Conservation (phyloP, 306 rosid genomes). For the Heteromeles arbutifolia region DNA sequence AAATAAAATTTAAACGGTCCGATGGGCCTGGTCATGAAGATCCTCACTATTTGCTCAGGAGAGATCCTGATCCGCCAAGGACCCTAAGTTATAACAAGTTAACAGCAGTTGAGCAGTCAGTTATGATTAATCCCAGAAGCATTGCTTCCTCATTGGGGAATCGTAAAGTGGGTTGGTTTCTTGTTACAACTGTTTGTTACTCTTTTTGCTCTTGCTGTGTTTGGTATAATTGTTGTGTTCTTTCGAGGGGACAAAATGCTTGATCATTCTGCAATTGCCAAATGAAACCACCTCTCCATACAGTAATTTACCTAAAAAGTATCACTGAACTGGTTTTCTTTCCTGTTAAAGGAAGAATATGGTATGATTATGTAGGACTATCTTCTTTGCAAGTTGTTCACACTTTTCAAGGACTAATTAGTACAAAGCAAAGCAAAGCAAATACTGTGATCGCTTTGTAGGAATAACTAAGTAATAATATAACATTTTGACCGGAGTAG, state of each 20-base stretch:
- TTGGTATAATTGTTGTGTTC: neutral
- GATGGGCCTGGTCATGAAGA: too few species aligned
- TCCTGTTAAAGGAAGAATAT: neutral
- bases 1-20: too few species aligned
- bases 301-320: neutral
- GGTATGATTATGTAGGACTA: neutral
- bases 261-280: neutral
- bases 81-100: neutral
- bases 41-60: too few species aligned
- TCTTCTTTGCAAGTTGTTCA: neutral
- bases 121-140: neutral
- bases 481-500: too few species aligned
- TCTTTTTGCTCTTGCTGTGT: neutral
- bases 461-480: too few species aligned
- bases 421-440: neutral
- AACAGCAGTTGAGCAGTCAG: slow-evolving; percentile 1
- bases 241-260: neutral
- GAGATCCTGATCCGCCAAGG: too few species aligned
- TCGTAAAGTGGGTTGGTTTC: neutral
- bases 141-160: neutral
- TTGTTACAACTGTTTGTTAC: neutral
- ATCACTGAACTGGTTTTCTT: neutral
- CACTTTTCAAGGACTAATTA: neutral
- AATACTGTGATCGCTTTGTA: neutral
- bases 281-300: neutral